Base-by-base conservation (phyloP, 1,284 basidiomycete genomes). In the Microbotryum silenes-acaulis region DNA sequence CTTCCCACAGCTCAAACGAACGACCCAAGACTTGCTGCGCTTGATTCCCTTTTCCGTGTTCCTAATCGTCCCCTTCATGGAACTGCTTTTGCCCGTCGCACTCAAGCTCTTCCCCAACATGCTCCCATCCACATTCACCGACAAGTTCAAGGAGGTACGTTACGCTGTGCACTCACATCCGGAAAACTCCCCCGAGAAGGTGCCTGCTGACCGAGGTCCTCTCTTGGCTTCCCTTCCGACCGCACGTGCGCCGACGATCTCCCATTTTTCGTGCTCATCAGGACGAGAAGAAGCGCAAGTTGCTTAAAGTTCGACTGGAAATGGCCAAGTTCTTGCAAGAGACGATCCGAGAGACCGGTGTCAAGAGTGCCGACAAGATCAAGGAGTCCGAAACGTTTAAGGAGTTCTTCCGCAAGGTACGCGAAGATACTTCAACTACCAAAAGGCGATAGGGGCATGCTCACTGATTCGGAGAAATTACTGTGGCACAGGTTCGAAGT, bases 321-420 rank as follows among this genome's bases (percentile, higher is more conserved):
- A 97, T 98, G 93, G 96, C 96, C 71, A 98, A 99, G 74, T 99
- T 98, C 81, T 79, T 99, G 53, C 94, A 97, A 74, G 96, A 97
- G 76, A 97, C 96, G 2, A 83, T 98, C 61, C 85, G 88, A 54
- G 94, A 97, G 77, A 91, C 89, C 18, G 91, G 91, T 48, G 80
- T 97, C 61, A 91, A 89, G 75, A 89, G 72, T 16, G 71, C 90
- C 8, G 93, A 76, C 64, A 75, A 94, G 73, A 93, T 98, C 62
- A 84, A 97, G 61, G 89, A 89, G 64, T 89, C 84, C 56, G 91
- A 97, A 65, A 91, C 92, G 59, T 98, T 98, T 82, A 97, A 97
- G 74, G 91, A 97, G 76, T 98, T 99, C 78, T 99, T 98, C 86
- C 85, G 91, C 74, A 98, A 98, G 80, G 86, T 85, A 61, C 9